These are phyloP conservation scores for Conoideocrella luteorostrata DNA, from an alignment of 2,329 filamentous ascomycete species.

Conservation along the genomic window DNA sequence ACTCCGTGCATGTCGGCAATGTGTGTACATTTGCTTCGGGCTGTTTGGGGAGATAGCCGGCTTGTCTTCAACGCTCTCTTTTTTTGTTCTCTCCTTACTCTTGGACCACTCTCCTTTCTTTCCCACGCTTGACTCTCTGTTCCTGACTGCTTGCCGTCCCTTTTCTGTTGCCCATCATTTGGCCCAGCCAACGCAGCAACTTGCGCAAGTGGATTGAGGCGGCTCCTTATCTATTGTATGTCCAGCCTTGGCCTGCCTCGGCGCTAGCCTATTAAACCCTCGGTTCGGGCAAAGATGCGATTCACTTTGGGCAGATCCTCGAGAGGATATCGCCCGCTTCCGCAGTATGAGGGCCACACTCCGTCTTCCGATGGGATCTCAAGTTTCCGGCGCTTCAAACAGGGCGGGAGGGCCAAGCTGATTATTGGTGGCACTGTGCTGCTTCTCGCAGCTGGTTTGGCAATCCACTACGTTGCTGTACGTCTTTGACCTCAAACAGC, in stretches of 20 bases:
- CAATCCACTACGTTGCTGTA: background rate
- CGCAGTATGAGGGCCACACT: background rate
- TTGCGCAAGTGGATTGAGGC: background rate
- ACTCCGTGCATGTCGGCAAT: too few relatives aligned
- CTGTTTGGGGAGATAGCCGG: too few relatives aligned
- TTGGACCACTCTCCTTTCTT: too few relatives aligned
- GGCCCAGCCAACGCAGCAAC: background rate
- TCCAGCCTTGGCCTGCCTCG: background rate
- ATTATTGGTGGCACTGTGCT: background rate
- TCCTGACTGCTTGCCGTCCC: too few relatives aligned
- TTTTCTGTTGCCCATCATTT: too few relatives aligned
- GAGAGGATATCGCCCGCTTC: conserved; percentile 1
- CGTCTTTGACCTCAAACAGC: background rate
- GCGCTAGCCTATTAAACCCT: background rate
- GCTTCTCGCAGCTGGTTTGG: background rate
- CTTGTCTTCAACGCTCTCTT: too few relatives aligned
- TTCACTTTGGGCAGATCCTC: background rate
- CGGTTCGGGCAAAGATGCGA: background rate
- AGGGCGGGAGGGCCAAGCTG: background rate
- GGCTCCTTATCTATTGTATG: background rate
- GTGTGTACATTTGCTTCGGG: too few relatives aligned
- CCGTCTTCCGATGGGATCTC: background rate
- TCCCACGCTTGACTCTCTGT: too few relatives aligned
- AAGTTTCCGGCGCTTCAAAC: background rate
- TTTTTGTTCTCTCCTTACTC: too few relatives aligned